A percentile compares a stretch with the other conserved stretches of the same genome.
Evolutionary conservation across 768 basidiomycete species (phyloP).

Genomic region (Kwoniella dendrophila): DNA sequence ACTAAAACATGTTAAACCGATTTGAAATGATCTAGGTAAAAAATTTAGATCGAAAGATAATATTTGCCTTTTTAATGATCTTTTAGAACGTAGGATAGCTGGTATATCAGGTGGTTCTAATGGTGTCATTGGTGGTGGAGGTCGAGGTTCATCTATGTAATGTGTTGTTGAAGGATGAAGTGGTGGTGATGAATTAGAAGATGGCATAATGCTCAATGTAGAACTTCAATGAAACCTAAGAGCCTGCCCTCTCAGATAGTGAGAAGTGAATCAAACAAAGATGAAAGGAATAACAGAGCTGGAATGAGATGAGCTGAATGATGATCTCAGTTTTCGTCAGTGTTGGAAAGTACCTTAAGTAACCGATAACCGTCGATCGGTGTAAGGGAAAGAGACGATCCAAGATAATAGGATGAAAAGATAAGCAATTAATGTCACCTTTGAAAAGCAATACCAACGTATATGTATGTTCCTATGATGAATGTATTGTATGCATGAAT

Average conservation of each 20-base stretch:
- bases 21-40: conserved; percentile 12
- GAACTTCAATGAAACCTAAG: neutral
- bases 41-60: neutral
- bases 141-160: conserved; percentile 14
- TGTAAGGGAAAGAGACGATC: neutral
- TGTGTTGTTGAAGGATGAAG: conserved; percentile 13
- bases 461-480: neutral
- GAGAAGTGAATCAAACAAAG: neutral
- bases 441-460: too few relatives aligned
- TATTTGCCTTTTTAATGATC: conserved; percentile 15
- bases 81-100: conserved; percentile 22
- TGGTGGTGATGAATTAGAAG: neutral
- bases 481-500: too few relatives aligned
- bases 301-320: too few relatives aligned
- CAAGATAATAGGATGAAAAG: neutral
- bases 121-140: conserved; percentile 18
- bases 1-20: conserved; percentile 43
- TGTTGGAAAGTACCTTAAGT: too few relatives aligned
- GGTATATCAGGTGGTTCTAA: conserved; percentile 29
- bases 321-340: neutral
- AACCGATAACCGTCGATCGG: neutral
- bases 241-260: neutral
- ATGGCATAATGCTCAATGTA: neutral
- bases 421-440: too few relatives aligned
- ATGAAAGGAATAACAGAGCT: conserved; percentile 4